Conservation (phyloP, 129 eudicot species). For the Artemisia argyi region DNA sequence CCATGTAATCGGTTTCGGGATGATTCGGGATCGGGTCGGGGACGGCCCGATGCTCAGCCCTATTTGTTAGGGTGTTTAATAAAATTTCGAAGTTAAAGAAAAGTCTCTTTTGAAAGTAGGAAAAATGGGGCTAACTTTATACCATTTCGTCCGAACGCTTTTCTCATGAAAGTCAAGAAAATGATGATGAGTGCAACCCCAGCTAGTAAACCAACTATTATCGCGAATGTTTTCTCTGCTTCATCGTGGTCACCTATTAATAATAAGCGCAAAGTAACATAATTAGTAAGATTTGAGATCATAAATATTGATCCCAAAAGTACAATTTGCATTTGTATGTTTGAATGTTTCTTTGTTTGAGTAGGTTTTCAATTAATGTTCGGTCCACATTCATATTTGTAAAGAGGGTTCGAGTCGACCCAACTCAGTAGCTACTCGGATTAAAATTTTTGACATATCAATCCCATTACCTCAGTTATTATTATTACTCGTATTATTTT, state of each 20-base stretch:
- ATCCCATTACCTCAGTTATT: background rate
- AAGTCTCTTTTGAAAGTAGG: background rate
- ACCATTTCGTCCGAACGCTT: conserved; percentile 65
- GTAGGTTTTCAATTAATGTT: background rate
- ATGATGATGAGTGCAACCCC: conserved; percentile 81
- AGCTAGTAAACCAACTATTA: conserved; percentile 77
- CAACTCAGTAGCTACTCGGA: no score
- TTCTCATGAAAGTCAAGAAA: conserved; percentile 75
- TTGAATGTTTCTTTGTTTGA: no score
- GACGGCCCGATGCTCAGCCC: no score
- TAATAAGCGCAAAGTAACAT: background rate
- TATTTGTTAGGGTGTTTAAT: no score
- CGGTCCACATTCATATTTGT: no score
- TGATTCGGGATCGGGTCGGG: no score
- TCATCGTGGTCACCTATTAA: conserved; percentile 52
- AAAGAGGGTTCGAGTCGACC: no score
- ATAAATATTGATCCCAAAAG: no score
- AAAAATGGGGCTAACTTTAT: conserved; percentile 18
- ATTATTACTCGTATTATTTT: no score
- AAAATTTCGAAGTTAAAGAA: background rate
- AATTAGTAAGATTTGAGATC: background rate
- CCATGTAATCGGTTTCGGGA: no score
- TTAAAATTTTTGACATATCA: background rate
- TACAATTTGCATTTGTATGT: background rate
- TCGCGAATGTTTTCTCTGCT: conserved; percentile 87